Evolutionary conservation across 805 yeast genomes (phyloP).

Genomic region (Jamesozyma piceae): DNA sequence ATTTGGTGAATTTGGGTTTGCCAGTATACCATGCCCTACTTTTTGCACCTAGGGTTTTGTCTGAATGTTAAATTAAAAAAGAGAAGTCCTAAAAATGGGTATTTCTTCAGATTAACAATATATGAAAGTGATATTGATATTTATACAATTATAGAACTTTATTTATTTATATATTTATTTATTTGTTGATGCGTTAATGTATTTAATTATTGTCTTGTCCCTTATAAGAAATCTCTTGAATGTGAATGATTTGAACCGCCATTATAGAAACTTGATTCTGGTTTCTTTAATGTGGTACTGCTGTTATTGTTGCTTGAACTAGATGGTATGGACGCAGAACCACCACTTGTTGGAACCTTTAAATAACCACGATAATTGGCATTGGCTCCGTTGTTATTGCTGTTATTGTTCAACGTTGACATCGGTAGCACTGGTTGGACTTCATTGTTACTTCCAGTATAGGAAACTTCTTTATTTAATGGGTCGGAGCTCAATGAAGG

Average conservation of each 20-base stretch:
- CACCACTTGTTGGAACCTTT: constrained; percentile 7
- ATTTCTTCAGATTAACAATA: no score
- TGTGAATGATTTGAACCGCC: constrained; percentile 9
- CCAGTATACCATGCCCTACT: no score
- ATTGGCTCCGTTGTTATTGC: background rate
- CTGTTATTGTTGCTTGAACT: background rate
- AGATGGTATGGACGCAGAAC: background rate
- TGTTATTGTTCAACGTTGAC: constrained; percentile 6
- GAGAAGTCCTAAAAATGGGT: no score
- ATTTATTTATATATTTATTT: no score
- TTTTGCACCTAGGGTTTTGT: no score
- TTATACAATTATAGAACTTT: no score
- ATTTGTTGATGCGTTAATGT: no score
- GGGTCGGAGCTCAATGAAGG: background rate
- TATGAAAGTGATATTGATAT: no score
- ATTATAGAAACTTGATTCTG: constrained; percentile 26
- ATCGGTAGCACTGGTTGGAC: constrained; percentile 22
- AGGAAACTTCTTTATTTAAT: background rate
- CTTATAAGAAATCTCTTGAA: constrained; percentile 10
- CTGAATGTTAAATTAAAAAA: no score
- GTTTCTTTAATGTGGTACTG: constrained; percentile 14
- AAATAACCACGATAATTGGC: constrained; percentile 7
- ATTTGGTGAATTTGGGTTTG: no score
- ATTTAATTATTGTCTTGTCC: no score
- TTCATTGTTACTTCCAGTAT: background rate